These are phyloP conservation scores for Misopates orontium DNA, from an alignment of 257 asterid species.

Conservation along the genomic window DNA sequence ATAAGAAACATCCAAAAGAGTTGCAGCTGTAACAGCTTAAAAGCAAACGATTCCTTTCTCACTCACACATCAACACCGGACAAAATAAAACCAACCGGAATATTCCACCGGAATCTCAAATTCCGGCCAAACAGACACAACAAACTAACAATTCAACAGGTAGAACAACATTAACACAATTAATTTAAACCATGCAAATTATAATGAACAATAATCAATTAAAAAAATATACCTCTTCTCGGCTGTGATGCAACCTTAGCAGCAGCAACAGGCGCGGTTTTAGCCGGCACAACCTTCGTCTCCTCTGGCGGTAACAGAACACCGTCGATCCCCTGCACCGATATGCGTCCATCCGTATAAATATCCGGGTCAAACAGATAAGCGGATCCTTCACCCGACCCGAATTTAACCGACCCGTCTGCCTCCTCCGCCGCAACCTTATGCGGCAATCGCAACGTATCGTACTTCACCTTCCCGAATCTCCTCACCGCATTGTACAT, in stretches of 20 bases:
- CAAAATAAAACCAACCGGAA: neutral
- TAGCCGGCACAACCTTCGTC: constrained; percentile 37
- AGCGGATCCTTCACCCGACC: constrained; percentile 69
- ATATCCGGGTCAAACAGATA: constrained; percentile 89
- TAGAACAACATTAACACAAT: neutral
- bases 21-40: constrained; percentile 42
- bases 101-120: constrained; percentile 19
- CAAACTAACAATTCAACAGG: neutral
- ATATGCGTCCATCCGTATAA: constrained; percentile 90
- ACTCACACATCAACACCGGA: constrained; percentile 19
- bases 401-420: constrained; percentile 87
- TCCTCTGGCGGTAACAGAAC: constrained; percentile 78
- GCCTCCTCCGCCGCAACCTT: constrained; percentile 90
- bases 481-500: constrained; percentile 92
- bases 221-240: constrained; percentile 58
- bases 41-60: constrained; percentile 33
- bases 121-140: constrained; percentile 12
- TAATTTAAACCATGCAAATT: neutral
- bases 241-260: constrained; percentile 51
- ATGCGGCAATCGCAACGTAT: constrained; percentile 81
- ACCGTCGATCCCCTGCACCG: constrained; percentile 90
- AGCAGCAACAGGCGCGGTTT: constrained; percentile 48
- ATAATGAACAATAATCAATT: neutral
- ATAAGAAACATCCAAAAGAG: constrained; percentile 26
- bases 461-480: constrained; percentile 81